These are phyloP conservation scores for Apiotrichum gamsii DNA, from an alignment of 1,284 basidiomycete species.

Conservation along the genomic window DNA sequence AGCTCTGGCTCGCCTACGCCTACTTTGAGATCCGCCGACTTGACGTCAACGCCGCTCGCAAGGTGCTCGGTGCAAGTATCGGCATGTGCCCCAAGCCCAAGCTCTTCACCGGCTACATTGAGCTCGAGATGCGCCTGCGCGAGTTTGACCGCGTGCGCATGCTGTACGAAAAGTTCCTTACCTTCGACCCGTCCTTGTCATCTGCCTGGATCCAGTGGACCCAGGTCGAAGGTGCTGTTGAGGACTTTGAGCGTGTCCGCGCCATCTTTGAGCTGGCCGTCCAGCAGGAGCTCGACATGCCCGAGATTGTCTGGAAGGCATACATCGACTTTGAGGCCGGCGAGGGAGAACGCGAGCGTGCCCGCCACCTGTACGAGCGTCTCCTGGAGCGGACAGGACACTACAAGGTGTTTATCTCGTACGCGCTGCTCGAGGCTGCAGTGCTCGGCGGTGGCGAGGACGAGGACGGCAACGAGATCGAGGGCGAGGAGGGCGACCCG, in stretches of 20 bases:
- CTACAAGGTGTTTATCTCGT: constrained; percentile 64
- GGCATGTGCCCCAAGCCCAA: constrained; percentile 95
- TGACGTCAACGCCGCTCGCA: constrained; percentile 77
- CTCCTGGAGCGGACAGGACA: constrained; percentile 82
- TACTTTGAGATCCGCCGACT: constrained; percentile 85
- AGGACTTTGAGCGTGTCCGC: constrained; percentile 84
- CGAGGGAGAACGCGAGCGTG: constrained; percentile 81
- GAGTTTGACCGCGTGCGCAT: constrained; percentile 92
- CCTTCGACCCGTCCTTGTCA: constrained; percentile 75
- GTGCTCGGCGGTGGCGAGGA: constrained; percentile 57
- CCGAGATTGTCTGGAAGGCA: constrained; percentile 89
- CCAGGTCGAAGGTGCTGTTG: constrained; percentile 85
- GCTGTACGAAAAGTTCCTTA: constrained; percentile 90
- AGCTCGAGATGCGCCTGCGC: constrained; percentile 64
- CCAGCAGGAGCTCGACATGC: constrained; percentile 94
- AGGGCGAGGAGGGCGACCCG: constrained; percentile 64
- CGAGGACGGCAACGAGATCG: constrained; percentile 63
- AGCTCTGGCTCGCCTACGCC: constrained; percentile 85
- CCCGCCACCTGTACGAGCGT: constrained; percentile 82
- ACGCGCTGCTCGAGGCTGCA: constrained; percentile 48
- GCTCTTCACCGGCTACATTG: constrained; percentile 88
- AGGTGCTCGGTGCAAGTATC: constrained; percentile 81
- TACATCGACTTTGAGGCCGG: constrained; percentile 86
- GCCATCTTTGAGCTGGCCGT: constrained; percentile 94
- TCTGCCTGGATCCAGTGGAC: constrained; percentile 96